These are phyloP conservation scores for Silene noctiflora DNA, from an alignment of 179 eudicot genomes.

Conservation along the genomic window DNA sequence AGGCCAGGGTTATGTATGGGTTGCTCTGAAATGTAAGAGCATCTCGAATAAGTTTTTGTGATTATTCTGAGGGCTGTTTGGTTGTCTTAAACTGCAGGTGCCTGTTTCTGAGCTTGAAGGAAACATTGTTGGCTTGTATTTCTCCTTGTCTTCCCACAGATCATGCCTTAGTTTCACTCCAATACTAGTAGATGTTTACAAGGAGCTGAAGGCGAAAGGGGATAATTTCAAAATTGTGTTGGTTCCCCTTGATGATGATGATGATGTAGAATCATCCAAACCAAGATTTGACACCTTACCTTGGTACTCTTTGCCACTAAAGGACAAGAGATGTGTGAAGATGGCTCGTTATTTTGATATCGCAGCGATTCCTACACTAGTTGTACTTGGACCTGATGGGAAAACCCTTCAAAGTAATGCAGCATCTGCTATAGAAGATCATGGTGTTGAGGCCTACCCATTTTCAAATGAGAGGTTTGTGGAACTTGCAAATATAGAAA, in stretches of 20 bases:
- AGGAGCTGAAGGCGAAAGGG: constrained; percentile 47
- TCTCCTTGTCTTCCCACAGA: constrained; percentile 36
- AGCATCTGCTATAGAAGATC: constrained; percentile 51
- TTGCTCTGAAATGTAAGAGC: too few relatives aligned
- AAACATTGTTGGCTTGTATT: constrained; percentile 61
- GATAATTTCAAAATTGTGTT: constrained; percentile 63
- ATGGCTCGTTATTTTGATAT: constrained; percentile 63
- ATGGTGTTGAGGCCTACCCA: constrained; percentile 66
- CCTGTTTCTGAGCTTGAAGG: constrained; percentile 72
- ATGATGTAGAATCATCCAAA: constrained; percentile 50
- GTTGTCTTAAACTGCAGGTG: constrained; percentile 38
- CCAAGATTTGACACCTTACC: constrained; percentile 44
- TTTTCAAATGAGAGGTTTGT: constrained; percentile 63
- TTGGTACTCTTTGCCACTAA: constrained; percentile 62
- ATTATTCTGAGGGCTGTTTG: constrained; percentile 13
- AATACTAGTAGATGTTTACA: constrained; percentile 45
- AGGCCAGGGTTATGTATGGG: too few relatives aligned
- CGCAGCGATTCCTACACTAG: constrained; percentile 50
- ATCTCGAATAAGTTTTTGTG: too few relatives aligned
- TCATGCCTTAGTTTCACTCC: constrained; percentile 41
- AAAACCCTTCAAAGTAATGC: constrained; percentile 60
- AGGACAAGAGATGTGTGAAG: constrained; percentile 53
- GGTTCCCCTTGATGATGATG: constrained; percentile 66
- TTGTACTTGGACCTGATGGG: constrained; percentile 67
- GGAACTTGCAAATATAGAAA: constrained; percentile 64